These are phyloP conservation scores for Pigoraptor vietnamica DNA, from an alignment of 78 protist genomes.

Conservation along the genomic window DNA sequence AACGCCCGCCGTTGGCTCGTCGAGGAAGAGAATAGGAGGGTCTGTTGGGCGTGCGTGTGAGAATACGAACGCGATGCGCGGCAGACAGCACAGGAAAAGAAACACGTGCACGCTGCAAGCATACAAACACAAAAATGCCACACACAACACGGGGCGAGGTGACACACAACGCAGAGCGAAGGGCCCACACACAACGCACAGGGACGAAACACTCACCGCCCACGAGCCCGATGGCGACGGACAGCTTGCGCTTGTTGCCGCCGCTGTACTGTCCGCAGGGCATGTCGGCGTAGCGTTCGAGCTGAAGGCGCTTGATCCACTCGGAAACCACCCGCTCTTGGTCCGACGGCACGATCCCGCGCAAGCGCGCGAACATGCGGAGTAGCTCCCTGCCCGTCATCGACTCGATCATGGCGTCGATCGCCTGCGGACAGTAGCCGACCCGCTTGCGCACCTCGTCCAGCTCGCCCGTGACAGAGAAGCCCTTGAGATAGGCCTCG, in stretches of 20 bases:
- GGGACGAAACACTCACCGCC: constrained; percentile 53
- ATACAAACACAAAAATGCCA: not conserved
- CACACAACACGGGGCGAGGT: not conserved
- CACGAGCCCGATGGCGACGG: constrained; percentile 48
- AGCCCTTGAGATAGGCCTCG: constrained; percentile 3
- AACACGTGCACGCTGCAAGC: not conserved
- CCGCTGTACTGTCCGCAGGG: constrained; percentile 45
- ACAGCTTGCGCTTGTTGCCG: constrained; percentile 78
- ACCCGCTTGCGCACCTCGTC: constrained; percentile 20
- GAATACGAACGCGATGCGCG: not conserved
- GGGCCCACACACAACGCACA: not conserved
- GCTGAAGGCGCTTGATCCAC: not conserved
- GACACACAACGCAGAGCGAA: not conserved
- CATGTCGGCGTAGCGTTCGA: not conserved
- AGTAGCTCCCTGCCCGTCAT: constrained; percentile 73
- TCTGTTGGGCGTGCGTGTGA: not conserved
- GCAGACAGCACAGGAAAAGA: not conserved
- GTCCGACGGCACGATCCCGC: constrained; percentile 29
- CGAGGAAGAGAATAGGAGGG: not conserved
- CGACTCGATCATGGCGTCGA: constrained; percentile 29
- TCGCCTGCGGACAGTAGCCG: constrained; percentile 72
- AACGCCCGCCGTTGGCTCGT: constrained; percentile 38
- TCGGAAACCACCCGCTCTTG: not conserved
- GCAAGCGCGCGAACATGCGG: constrained; percentile 62
- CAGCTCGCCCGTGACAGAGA: not conserved